Base-by-base conservation (phyloP, 257 asterid genomes). In the Gentiana straminea region DNA sequence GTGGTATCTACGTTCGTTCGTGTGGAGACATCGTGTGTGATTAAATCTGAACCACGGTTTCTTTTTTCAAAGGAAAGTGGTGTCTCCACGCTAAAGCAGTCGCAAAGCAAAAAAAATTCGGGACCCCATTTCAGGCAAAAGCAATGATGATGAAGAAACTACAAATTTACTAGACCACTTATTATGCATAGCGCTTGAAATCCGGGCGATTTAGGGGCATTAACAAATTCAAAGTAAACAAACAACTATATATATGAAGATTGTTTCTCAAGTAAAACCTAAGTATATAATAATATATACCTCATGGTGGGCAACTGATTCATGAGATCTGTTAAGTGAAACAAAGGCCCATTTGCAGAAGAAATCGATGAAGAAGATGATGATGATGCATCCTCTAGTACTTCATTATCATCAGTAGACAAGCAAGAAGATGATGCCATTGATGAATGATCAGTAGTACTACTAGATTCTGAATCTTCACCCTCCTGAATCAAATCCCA, bases 291-390 rank as follows among this genome's bases (percentile, higher is more conserved):
- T 15, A 15, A 15, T 15, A 24, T 24, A 41, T 41, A 10, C 33
- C 81, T 77, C 75, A 83, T 83, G 76, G 79, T 77, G 4, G 92
- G 87, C 15, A 79, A 78, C 35, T 83, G 81, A 52, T 70, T 63
- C 92, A 77, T 75, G 35, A 83, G 79, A 34, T 77, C 73, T 8
- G 84, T 65, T 47, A 80, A 58, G 13, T 75, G 77, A 55, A 11
- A 75, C 43, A 73, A 69, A 33, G 84, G 84, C 12, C 81, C 83
- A 48, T 54, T 49, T 35, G 64, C 13, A 62, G 46, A 41, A 41
- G 46, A 10, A 41, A 10, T 7, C 5, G 46, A 41, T 41, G 9
- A 1, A 39, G 69, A 34, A 1, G 81, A 49, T 1, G 76, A 57
- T 0, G 76, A 64, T 24, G 70, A 70, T n/a, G 73, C 80, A 50